Evolutionary conservation across 1,139 yeast species (phyloP).

Genomic region (Candida sp.): DNA sequence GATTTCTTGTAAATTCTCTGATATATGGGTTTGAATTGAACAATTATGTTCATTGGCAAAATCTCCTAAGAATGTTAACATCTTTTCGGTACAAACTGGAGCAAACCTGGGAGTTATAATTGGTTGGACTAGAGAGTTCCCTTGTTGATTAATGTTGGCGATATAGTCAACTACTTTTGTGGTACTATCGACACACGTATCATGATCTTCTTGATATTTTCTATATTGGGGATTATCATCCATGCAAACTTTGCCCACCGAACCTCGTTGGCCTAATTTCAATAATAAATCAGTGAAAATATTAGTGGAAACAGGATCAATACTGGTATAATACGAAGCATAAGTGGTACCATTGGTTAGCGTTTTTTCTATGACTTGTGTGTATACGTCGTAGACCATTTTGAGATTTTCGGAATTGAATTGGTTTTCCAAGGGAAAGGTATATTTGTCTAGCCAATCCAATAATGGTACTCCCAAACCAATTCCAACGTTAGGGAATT

Average conservation of each 20-base stretch:
- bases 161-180: slow-evolving; percentile 57
- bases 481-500: slow-evolving; percentile 90
- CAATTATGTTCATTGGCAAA: slow-evolving; percentile 46
- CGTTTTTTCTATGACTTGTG: slow-evolving; percentile 63
- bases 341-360: slow-evolving; percentile 83
- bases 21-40: slow-evolving; percentile 87
- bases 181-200: slow-evolving; percentile 58
- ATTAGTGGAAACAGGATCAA: slow-evolving; percentile 73
- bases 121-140: slow-evolving; percentile 55
- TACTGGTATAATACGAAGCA: slow-evolving; percentile 88
- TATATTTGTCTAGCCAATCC: slow-evolving; percentile 84
- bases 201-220: slow-evolving; percentile 61
- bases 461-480: slow-evolving; percentile 83
- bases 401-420: slow-evolving; percentile 35
- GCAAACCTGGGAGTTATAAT: slow-evolving; percentile 94
- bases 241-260: slow-evolving; percentile 97
- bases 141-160: slow-evolving; percentile 44
- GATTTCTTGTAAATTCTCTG: slow-evolving; percentile 77
- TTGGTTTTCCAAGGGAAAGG: slow-evolving; percentile 79
- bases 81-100: slow-evolving; percentile 70
- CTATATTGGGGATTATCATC: slow-evolving; percentile 58
- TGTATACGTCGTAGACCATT: slow-evolving; percentile 60
- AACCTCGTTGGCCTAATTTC: slow-evolving; percentile 75
- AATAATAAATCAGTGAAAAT: slow-evolving; percentile 72
- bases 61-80: slow-evolving; percentile 63